Evolutionary conservation across 1,139 yeast genomes (phyloP), one percentile per base, ranked within the genome.

Genomic region (Kodamaea suecica): DNA sequence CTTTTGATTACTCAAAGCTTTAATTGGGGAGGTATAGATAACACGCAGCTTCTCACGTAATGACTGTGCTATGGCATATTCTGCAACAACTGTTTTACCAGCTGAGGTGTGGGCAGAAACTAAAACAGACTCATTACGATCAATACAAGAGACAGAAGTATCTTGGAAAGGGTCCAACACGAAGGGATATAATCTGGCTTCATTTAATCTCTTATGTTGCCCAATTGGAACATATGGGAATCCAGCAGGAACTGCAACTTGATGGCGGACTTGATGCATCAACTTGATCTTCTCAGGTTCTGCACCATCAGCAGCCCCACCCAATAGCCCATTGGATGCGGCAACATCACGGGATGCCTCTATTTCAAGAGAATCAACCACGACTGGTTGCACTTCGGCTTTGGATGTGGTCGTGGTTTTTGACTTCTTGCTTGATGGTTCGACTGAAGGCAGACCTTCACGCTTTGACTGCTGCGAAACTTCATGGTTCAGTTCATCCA

Each of bases 41-140:
- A 92, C 96, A 61, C 96, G 79, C 55, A 92, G 96, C 63, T 87
- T 88, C 37, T 86, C 88, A 49, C 88, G 69, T 43, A 87, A 66
- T 10, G 96, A 86, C 66, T 88, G 95, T 2, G 98, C 97, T 64
- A 92, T 92, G 28, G 98, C 97, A 53, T 92, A 94, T 56, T 92
- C 99, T 0, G 99, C 99, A 34, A 92, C 98, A 31, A 94, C 99
- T 0, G 99, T 92, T 57, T 92, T 92, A 66, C 99, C 99, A 5
- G 98, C 98, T 20, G 97, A 90, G 0, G 98, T 90, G 55, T 92
- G 99, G 0, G 99, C 99, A 16, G 97, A 90, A 2, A 92, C 97
- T 49, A 92, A 73, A 7, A 92, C 99, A n/a, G 95, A 84, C 57
- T 92, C 97, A 44, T 84, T 80, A 52, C 96, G 76, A 56, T 92